Conservation (phyloP, 2,329 filamentous ascomycete species). For the Colletotrichum falcatum region DNA sequence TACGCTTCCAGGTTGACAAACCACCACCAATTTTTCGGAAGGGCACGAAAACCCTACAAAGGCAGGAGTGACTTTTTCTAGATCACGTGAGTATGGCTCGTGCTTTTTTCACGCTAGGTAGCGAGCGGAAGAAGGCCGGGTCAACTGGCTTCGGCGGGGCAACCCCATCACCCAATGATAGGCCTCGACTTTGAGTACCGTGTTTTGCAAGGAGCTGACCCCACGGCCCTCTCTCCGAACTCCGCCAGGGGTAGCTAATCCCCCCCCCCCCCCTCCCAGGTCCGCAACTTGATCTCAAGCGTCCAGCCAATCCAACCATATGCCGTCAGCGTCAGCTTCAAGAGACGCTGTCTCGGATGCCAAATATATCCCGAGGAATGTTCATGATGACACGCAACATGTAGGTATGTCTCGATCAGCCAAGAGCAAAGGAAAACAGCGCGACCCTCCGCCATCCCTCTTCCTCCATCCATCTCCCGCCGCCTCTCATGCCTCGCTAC, state of each 20-base stretch:
- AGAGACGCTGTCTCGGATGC: conserved; percentile 37
- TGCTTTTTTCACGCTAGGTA: neutral
- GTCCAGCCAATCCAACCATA: conserved; percentile 33
- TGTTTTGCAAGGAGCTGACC: conserved; percentile 2
- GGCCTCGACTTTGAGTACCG: neutral
- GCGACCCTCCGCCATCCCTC: conserved; percentile 76
- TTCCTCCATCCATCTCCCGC: conserved; percentile 87
- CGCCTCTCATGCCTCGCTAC: conserved; percentile 75
- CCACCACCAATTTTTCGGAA: conserved; percentile 50
- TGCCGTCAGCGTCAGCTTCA: conserved; percentile 30
- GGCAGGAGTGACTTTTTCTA: neutral
- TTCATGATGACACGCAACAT: conserved; percentile 42
- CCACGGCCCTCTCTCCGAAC: conserved; percentile 14
- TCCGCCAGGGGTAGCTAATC: conserved; percentile 28
- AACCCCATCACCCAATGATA: neutral
- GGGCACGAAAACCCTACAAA: conserved; percentile 45
- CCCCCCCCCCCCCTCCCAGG: too few relatives aligned
- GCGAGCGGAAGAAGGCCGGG: conserved; percentile 4
- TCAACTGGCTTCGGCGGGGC: neutral
- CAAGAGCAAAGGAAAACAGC: conserved; percentile 61
- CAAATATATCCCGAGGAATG: conserved; percentile 36
- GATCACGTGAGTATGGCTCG: conserved; percentile 27
- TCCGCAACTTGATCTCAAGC: conserved; percentile 12
- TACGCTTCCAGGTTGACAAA: conserved; percentile 4
- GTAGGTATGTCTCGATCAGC: conserved; percentile 55